Base-by-base conservation (phyloP, 2,329 filamentous ascomycete genomes). In the Cryphonectria carpinicola region DNA sequence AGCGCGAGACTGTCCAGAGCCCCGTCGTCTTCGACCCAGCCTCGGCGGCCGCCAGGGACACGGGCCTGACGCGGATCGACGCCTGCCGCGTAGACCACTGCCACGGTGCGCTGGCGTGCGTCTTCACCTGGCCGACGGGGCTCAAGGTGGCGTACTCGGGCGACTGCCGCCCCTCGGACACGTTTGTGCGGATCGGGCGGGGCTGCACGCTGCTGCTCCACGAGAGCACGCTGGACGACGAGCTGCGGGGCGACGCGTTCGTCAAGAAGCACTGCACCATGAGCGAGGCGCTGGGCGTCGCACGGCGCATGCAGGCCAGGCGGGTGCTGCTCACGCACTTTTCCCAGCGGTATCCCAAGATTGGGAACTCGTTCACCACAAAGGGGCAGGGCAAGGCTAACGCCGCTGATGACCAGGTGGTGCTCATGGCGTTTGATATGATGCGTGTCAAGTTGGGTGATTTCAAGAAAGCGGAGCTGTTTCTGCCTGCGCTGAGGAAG, bases 171-270 rank as follows among this genome's bases (percentile, higher is more conserved):
- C 96, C 96, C 0, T 93, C 89, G 4, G 76, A 82, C 2, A 78
- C 82, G 0, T 98, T 99, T 77, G 88, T 89, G 0, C 75, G 80
- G 17, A 92, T 95, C 66, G 97, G 93, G 62, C 82, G 83, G 62
- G 90, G 90, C 73, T 90, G 92, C 1, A 97, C 95, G 19, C 86
- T 99, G 8, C 88, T 98, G 6, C 89, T 99, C 69, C 96, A 99
- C 83, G 96, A 99, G 85, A 95, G 94, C 73, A 99, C 96, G 0
- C 98, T 99, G 78, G 93, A 96, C 75, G 93, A 97, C 78, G 93
- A 96, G 76, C 88, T 97, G 75, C 76, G 81, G 54, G 88, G 86
- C 22, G 95, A 98, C 76, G 96, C 96, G 4, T 78, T 87, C 39
- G 93, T 92, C 66, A 99, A 99, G 88, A 94, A 92, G 78, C 96